Evolutionary conservation across 805 yeast species (phyloP).

Genomic region (Sporopachydermia quercuum): DNA sequence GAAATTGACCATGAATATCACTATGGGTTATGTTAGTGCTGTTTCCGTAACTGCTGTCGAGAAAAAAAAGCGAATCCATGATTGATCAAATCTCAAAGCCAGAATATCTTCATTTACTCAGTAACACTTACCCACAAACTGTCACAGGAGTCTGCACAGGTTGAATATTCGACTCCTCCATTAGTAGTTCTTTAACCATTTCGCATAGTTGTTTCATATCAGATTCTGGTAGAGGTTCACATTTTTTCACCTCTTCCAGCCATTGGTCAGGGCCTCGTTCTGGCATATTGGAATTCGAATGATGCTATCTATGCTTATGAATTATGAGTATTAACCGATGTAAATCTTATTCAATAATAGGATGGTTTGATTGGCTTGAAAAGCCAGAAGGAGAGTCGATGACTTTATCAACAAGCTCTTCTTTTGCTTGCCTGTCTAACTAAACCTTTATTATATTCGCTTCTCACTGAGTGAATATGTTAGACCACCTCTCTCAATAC

Average conservation of each 20-base stretch:
- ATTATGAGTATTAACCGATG: too few species aligned
- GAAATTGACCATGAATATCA: constrained; percentile 97
- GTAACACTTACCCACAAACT: constrained; percentile 51
- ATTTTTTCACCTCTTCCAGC: constrained; percentile 86
- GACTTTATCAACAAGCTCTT: too few species aligned
- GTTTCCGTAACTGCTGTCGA: too few species aligned
- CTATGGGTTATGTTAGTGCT: too few species aligned
- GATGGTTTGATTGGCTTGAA: constrained; percentile 9
- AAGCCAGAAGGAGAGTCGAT: too few species aligned
- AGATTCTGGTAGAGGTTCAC: constrained; percentile 74
- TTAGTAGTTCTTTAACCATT: constrained; percentile 79
- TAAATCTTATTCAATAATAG: neutral
- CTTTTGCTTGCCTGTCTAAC: too few species aligned
- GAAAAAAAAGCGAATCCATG: too few species aligned
- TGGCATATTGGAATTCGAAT: constrained; percentile 27
- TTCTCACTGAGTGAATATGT: too few species aligned
- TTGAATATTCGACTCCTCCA: constrained; percentile 93
- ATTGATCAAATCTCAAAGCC: too few species aligned
- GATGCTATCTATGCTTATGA: constrained; percentile 8
- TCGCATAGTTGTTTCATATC: constrained; percentile 97
- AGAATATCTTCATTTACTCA: too few species aligned
- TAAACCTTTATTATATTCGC: too few species aligned
- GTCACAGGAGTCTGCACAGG: constrained; percentile 91
- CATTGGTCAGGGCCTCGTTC: constrained; percentile 90
- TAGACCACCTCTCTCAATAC: too few species aligned